Percentiles rank a stretch among this genome's conserved stretches.
Evolutionary conservation across 257 asterid genomes (phyloP).

Genomic region (Lycium barbarum): DNA sequence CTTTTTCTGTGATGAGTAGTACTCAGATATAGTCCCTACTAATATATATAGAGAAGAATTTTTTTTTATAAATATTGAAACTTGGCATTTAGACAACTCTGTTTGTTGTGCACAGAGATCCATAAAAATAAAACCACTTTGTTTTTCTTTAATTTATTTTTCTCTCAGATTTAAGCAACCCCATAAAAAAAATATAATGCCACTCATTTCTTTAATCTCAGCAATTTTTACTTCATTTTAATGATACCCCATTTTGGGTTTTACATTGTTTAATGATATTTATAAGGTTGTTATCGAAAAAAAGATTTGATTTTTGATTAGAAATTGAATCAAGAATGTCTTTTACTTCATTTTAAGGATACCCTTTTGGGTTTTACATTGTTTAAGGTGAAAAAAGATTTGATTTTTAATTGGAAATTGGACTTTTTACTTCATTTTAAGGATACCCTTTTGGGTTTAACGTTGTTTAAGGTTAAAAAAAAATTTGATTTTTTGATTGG

Average conservation of each 20-base stretch:
- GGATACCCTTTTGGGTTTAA: too few relatives aligned
- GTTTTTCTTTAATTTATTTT: too few relatives aligned
- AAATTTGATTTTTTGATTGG: background rate
- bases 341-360: too few relatives aligned
- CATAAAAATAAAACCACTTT: background rate
- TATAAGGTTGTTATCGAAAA: background rate
- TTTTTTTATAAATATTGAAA: too few relatives aligned
- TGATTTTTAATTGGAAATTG: too few relatives aligned
- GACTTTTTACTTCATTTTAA: too few relatives aligned
- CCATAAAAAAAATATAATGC: background rate
- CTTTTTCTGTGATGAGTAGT: too few relatives aligned
- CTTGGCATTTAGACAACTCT: too few relatives aligned
- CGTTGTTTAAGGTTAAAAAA: background rate
- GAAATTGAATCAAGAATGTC: constrained; percentile 15
- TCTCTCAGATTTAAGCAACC: background rate
- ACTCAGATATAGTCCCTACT: too few relatives aligned
- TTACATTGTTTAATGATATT: background rate
- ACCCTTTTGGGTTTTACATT: too few relatives aligned
- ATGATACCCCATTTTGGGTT: background rate
- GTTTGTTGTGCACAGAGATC: background rate
- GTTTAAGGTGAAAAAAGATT: too few relatives aligned
- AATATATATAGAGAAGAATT: too few relatives aligned
- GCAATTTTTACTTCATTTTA: background rate
- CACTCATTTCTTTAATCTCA: background rate
- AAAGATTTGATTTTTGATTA: constrained; percentile 15